phyloP scores from a whole-genome alignment of 2,329 filamentous ascomycete genomes.

The Camillea tinctor region DNA sequence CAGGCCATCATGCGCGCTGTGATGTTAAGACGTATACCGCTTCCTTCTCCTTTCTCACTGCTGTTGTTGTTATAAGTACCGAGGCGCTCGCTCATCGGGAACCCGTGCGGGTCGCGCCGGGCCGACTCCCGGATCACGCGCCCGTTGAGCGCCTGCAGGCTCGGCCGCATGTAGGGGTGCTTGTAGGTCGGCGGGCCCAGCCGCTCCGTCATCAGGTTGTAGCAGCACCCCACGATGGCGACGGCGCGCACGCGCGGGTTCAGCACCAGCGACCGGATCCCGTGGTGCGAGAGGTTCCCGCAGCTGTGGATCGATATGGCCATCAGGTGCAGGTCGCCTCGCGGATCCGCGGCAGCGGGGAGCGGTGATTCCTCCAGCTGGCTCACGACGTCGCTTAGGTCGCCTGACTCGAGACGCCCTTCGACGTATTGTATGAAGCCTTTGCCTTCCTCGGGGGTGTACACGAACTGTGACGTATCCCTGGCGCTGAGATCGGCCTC shows the following conservation, averaged over 20 bases:
- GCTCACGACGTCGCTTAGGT: slow-evolving; percentile 49
- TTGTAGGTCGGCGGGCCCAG: slow-evolving; percentile 87
- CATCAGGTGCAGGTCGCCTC: slow-evolving; percentile 60
- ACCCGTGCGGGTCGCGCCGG: slow-evolving; percentile 83
- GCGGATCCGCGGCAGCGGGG: slow-evolving; percentile 20
- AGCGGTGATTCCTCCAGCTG: slow-evolving; percentile 29
- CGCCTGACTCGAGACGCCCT: slow-evolving; percentile 69
- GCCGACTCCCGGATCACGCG: slow-evolving; percentile 67
- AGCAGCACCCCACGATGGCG: slow-evolving; percentile 96
- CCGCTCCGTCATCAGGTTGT: slow-evolving; percentile 91
- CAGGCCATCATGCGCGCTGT: slow-evolving; percentile 98
- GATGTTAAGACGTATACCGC: slow-evolving; percentile 79
- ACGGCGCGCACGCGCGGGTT: slow-evolving; percentile 86
- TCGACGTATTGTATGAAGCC: slow-evolving; percentile 77
- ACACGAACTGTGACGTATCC: slow-evolving; percentile 50
- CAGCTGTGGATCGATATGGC: slow-evolving; percentile 96
- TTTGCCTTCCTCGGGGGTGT: slow-evolving; percentile 58
- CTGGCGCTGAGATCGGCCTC: slow-evolving; percentile 50
- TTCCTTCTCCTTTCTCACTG: no score
- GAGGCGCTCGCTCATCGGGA: slow-evolving; percentile 82
- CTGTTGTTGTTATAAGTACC: slow-evolving; percentile 54
- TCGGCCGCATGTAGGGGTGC: slow-evolving; percentile 71
- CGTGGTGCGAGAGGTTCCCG: slow-evolving; percentile 95
- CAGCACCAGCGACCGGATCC: slow-evolving; percentile 78
- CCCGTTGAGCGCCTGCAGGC: slow-evolving; percentile 63